A percentile compares a stretch with the other conserved stretches of the same genome.
Evolutionary conservation across 225 moss, liverwort and hornwort genomes (phyloP).

Genomic region (Thuidium tamariscinum): DNA sequence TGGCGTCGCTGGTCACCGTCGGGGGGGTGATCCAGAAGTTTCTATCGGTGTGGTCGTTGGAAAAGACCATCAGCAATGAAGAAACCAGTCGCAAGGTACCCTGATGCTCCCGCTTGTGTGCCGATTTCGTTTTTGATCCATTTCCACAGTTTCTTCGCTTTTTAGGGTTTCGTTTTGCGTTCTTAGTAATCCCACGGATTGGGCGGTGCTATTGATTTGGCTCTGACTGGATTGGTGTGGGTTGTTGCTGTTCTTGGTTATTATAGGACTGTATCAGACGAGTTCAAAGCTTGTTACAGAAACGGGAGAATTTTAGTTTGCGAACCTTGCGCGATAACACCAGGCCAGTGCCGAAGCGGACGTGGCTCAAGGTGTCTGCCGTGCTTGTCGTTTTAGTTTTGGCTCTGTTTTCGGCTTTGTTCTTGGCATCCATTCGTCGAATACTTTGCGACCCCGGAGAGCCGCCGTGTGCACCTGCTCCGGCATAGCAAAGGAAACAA

Average conservation of each 20-base stretch:
- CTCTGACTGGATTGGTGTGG: background rate
- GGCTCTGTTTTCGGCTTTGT: conserved; percentile 2
- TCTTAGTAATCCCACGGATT: background rate
- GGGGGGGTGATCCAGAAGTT: conserved; percentile 11
- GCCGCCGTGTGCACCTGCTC: background rate
- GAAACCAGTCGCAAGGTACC: background rate
- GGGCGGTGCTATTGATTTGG: background rate
- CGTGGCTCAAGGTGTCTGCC: background rate
- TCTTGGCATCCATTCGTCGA: background rate
- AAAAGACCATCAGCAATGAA: conserved; percentile 5
- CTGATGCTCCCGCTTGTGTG: background rate
- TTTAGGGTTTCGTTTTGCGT: background rate
- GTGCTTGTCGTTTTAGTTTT: background rate
- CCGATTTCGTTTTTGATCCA: background rate
- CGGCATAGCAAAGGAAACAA: background rate
- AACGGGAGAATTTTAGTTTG: background rate
- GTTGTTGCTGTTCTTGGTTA: background rate
- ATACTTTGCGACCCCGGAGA: conserved; percentile 2
- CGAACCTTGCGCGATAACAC: accelerated
- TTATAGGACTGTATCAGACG: background rate
- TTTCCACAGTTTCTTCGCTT: background rate
- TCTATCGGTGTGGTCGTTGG: background rate
- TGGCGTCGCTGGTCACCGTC: conserved; percentile 1
- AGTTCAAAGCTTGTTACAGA: background rate
- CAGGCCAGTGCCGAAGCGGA: background rate